phyloP scores from a whole-genome alignment of 768 basidiomycete species.

The Termitomyces sp. region DNA sequence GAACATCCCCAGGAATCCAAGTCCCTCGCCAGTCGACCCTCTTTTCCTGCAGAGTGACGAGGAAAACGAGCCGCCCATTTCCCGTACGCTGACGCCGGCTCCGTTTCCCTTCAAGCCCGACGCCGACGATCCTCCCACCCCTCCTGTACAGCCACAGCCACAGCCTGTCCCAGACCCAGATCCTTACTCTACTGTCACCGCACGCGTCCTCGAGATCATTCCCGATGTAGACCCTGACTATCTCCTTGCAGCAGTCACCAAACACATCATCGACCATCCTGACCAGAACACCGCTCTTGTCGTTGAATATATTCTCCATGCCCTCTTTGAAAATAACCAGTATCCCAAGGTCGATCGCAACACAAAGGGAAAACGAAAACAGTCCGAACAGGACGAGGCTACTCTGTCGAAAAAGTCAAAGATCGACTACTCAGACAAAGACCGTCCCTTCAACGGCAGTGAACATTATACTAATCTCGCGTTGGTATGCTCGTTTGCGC shows the following conservation, averaged over 20 bases:
- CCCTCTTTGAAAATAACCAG: conserved; percentile 54
- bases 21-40: conserved; percentile 12
- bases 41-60: conserved; percentile 32
- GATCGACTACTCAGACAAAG: conserved; percentile 49
- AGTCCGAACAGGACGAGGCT: conserved; percentile 26
- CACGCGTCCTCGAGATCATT: conserved; percentile 60
- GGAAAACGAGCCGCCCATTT: conserved; percentile 27
- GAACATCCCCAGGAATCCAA: conserved; percentile 11
- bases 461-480: conserved; percentile 44
- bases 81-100: background rate
- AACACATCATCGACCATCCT: conserved; percentile 30
- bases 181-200: conserved; percentile 26
- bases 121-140: background rate
- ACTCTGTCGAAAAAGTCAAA: conserved; percentile 31
- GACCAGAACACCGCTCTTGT: conserved; percentile 25
- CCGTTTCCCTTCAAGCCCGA: background rate
- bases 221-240: conserved; percentile 65
- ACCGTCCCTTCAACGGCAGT: conserved; percentile 40
- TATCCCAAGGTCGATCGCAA: conserved; percentile 50
- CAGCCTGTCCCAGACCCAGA: conserved; percentile 10
- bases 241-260: conserved; percentile 41
- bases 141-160: conserved; percentile 1
- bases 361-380: conserved; percentile 28
- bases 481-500: conserved; percentile 35
- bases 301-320: conserved; percentile 51